phyloP scores from a whole-genome alignment of 768 basidiomycete genomes.

The Botryobasidium botryosum region DNA sequence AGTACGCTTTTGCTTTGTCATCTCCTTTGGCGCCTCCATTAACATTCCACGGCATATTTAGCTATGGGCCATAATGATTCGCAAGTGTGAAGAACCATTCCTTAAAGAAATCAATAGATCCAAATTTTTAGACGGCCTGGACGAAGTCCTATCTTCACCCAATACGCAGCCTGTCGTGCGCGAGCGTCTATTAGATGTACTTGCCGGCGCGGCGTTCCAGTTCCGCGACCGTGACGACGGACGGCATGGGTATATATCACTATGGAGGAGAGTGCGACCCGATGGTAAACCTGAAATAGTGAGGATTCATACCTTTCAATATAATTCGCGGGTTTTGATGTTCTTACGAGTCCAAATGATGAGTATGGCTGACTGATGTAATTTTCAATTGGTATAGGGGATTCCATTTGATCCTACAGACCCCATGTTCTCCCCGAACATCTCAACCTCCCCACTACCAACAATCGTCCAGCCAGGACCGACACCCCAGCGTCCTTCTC shows the following conservation, averaged over 20 bases:
- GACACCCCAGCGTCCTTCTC: background rate
- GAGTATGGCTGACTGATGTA: background rate
- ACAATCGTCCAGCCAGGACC: background rate
- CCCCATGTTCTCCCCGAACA: constrained; percentile 57
- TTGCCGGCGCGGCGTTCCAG: constrained; percentile 66
- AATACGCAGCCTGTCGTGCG: constrained; percentile 64
- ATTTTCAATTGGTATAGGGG: constrained; percentile 27
- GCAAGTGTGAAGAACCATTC: constrained; percentile 26
- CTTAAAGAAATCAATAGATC: constrained; percentile 39
- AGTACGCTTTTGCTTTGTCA: background rate
- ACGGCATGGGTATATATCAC: constrained; percentile 37
- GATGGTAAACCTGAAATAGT: constrained; percentile 67
- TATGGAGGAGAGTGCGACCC: constrained; percentile 73
- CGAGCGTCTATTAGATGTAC: constrained; percentile 62
- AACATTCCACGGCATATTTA: constrained; percentile 16
- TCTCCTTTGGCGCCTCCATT: background rate
- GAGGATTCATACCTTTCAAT: constrained; percentile 28
- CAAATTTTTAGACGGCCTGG: constrained; percentile 66
- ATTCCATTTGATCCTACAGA: constrained; percentile 65
- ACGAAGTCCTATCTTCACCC: constrained; percentile 45
- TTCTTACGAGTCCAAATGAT: background rate
- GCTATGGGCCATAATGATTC: constrained; percentile 85
- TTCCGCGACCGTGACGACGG: constrained; percentile 25
- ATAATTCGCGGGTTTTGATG: background rate
- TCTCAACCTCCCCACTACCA: background rate